Percentiles rank a stretch among this genome's conserved stretches.
Conservation (phyloP, 2,329 filamentous ascomycete species). For the Sporothrix brunneoviolacea region DNA sequence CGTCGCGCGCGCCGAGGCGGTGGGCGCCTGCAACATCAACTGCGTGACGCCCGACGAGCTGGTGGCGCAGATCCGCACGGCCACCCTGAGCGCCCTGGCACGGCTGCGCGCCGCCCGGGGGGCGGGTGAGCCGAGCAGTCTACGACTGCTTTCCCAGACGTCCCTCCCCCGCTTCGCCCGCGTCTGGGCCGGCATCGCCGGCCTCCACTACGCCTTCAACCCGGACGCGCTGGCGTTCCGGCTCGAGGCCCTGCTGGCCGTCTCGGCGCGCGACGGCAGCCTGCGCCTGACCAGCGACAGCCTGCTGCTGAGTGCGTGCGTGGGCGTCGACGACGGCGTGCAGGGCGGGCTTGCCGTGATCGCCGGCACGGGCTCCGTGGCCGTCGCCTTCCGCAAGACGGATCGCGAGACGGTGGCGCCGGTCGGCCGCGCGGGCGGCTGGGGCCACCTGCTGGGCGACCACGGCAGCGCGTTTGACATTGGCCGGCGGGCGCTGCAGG, state of each 20-base stretch:
- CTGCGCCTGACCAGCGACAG: conserved; percentile 12
- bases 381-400: conserved; percentile 1
- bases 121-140: neutral
- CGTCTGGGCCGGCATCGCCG: conserved; percentile 13
- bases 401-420: neutral
- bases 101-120: neutral
- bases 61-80: conserved; percentile 2
- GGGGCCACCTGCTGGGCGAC: conserved; percentile 10
- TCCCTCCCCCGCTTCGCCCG: conserved; percentile 1
- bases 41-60: conserved; percentile 7
- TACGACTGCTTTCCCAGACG: neutral
- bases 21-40: conserved; percentile 13
- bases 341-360: conserved; percentile 7
- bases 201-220: conserved; percentile 10
- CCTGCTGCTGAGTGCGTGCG: conserved; percentile 4
- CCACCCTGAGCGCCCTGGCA: conserved; percentile 1
- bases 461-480: conserved; percentile 12
- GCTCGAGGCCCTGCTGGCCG: conserved; percentile 5
- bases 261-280: neutral
- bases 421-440: conserved; percentile 8
- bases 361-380: conserved; percentile 3
- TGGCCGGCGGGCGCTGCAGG: conserved; percentile 11
- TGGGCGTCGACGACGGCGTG: conserved; percentile 3
- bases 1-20: conserved; percentile 4
- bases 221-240: conserved; percentile 5